These are phyloP conservation scores for Carex sylvatica DNA, from an alignment of 202 grass and related monocot species.

Conservation along the genomic window DNA sequence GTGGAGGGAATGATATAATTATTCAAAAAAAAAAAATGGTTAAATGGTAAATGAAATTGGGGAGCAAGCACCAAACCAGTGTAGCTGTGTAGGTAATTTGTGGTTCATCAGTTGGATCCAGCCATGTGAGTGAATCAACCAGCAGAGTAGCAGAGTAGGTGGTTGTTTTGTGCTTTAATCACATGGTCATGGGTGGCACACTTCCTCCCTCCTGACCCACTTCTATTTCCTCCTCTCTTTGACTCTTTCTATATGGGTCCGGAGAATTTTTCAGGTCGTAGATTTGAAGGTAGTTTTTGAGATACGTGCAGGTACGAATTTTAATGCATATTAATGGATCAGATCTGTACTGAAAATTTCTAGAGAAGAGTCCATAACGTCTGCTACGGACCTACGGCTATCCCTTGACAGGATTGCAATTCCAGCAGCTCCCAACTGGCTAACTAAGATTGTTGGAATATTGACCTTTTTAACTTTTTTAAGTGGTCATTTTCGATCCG, in stretches of 20 bases:
- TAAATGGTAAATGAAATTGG: neutral
- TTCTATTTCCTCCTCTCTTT: neutral
- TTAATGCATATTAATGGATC: too few species aligned
- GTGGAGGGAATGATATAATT: too few species aligned
- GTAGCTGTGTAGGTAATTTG: neutral
- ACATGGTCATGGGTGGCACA: conserved; percentile 13
- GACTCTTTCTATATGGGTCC: neutral
- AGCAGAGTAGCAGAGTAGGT: conserved; percentile 13
- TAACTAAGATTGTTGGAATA: neutral
- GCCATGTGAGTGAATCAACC: conserved; percentile 21
- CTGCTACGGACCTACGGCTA: conserved; percentile 24
- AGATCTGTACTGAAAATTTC: too few species aligned
- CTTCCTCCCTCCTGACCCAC: neutral
- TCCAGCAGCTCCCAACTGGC: neutral
- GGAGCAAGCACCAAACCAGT: neutral
- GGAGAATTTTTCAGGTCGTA: too few species aligned
- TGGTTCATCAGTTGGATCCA: conserved; percentile 18
- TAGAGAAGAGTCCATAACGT: neutral
- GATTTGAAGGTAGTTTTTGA: too few species aligned
- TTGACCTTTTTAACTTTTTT: neutral
- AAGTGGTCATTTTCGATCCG: neutral
- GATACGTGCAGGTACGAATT: too few species aligned
- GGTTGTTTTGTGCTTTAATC: conserved; percentile 6
- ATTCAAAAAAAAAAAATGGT: too few species aligned
- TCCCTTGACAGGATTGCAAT: neutral